Evolutionary conservation across 2,329 filamentous ascomycete species (phyloP).

Genomic region (Cyphellophora europaea): DNA sequence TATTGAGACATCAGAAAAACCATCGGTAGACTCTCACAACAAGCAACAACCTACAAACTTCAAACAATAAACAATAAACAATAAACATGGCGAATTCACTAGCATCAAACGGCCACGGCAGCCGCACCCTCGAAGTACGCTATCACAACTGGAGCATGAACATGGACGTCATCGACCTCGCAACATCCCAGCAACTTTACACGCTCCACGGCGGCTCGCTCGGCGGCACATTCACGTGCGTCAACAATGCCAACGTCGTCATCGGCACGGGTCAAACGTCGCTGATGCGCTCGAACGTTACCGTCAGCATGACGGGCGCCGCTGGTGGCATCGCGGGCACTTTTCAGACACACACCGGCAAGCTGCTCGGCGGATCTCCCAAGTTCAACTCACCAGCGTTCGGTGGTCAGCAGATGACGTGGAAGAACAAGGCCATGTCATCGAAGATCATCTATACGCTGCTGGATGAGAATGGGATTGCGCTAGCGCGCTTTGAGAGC

Average conservation of each 20-base stretch:
- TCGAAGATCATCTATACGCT: slow-evolving; percentile 4
- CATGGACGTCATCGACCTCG: not conserved
- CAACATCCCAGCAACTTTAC: not conserved
- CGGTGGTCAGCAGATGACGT: slow-evolving; percentile 3
- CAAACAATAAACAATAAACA: no score
- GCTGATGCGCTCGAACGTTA: not conserved
- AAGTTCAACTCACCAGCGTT: slow-evolving; percentile 4
- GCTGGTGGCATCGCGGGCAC: not conserved
- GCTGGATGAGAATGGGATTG: slow-evolving; percentile 2
- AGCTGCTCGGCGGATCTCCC: slow-evolving; percentile 2
- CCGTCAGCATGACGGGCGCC: not conserved
- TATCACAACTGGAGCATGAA: not conserved
- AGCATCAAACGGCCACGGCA: no score
- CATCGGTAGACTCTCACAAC: no score
- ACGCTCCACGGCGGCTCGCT: not conserved
- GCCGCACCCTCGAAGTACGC: not conserved
- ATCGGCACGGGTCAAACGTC: not conserved
- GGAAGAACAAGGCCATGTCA: slow-evolving; percentile 7
- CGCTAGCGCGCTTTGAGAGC: slow-evolving; percentile 4
- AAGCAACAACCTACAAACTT: no score
- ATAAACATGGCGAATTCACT: no score
- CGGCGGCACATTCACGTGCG: not conserved
- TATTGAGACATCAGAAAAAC: no score
- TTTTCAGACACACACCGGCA: slow-evolving; percentile 1
- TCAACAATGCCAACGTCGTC: not conserved